Conservation (phyloP, 1,284 basidiomycete species). For the Chalciporus sp. region DNA sequence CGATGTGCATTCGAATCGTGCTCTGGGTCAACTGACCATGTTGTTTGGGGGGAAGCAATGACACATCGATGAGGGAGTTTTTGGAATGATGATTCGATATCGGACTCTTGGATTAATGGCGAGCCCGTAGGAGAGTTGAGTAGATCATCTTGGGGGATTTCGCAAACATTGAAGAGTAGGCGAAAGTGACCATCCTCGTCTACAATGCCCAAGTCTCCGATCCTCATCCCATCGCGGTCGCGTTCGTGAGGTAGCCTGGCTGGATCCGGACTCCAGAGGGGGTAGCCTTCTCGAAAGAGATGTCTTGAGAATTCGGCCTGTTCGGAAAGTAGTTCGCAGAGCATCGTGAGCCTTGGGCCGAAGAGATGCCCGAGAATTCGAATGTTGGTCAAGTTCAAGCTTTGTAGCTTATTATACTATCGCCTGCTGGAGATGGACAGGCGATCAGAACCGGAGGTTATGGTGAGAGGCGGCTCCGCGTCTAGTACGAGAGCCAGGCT, state of each 20-base stretch:
- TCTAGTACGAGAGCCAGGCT: too few relatives aligned
- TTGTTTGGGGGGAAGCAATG: too few relatives aligned
- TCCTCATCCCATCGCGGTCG: background rate
- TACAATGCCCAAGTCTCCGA: slow-evolving; percentile 7
- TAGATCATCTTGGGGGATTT: background rate
- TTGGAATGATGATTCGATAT: background rate
- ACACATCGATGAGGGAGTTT: too few relatives aligned
- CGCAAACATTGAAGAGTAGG: slow-evolving; percentile 4
- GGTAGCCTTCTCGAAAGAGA: slow-evolving; percentile 1
- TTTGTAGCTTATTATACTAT: too few relatives aligned
- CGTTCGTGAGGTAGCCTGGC: background rate
- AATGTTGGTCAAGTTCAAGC: too few relatives aligned
- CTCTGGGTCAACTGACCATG: too few relatives aligned
- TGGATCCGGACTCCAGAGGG: slow-evolving; percentile 5
- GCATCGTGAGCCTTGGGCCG: too few relatives aligned
- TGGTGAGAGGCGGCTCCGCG: too few relatives aligned
- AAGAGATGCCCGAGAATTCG: too few relatives aligned
- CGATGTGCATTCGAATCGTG: too few relatives aligned
- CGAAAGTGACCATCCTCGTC: slow-evolving; percentile 1
- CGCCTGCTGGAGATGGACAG: too few relatives aligned
- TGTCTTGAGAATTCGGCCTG: background rate
- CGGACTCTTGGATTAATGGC: background rate
- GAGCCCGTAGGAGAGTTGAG: background rate
- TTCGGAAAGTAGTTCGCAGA: background rate
- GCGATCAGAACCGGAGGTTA: too few relatives aligned